Evolutionary conservation across 805 yeast genomes (phyloP).

Genomic region (Sugiyamaella chiloensis): DNA sequence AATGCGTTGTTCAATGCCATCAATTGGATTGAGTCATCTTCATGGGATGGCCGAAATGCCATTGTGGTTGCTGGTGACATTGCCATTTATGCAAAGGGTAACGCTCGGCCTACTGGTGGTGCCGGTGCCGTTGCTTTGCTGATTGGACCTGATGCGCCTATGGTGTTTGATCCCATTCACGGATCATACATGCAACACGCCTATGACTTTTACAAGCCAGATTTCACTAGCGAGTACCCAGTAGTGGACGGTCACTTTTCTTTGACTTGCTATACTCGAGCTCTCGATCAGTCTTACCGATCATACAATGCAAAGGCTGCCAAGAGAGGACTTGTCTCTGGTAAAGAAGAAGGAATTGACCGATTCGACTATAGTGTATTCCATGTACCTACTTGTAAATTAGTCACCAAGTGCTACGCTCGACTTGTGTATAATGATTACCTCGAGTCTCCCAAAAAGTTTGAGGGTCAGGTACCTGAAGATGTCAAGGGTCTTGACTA

Average conservation of each 20-base stretch:
- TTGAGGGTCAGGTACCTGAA: slow-evolving; percentile 47
- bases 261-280: slow-evolving; percentile 87
- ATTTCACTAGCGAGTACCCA: slow-evolving; percentile 94
- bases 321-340: slow-evolving; percentile 45
- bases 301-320: slow-evolving; percentile 75
- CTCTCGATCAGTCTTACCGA: slow-evolving; percentile 82
- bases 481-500: slow-evolving; percentile 61
- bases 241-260: slow-evolving; percentile 97
- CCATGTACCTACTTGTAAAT: slow-evolving; percentile 98
- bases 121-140: slow-evolving; percentile 94
- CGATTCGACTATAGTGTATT: slow-evolving; percentile 89
- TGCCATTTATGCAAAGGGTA: slow-evolving; percentile 94
- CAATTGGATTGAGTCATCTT: slow-evolving; percentile 92
- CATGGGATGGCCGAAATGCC: slow-evolving; percentile 99
- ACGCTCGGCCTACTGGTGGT: slow-evolving; percentile 99
- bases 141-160: slow-evolving; percentile 97
- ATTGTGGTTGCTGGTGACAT: slow-evolving; percentile 97
- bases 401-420: slow-evolving; percentile 89
- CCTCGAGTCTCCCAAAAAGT: slow-evolving; percentile 59
- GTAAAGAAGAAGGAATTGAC: slow-evolving; percentile 47
- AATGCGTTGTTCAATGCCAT: slow-evolving; percentile 88
- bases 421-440: slow-evolving; percentile 88
- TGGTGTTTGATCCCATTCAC: slow-evolving; percentile 83
- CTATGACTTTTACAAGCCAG: slow-evolving; percentile 97
- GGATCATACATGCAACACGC: slow-evolving; percentile 96